A percentile compares a stretch with the other conserved stretches of the same genome.
Evolutionary conservation across 805 yeast genomes (phyloP).

Genomic region (Metschnikowia gelsemii): DNA sequence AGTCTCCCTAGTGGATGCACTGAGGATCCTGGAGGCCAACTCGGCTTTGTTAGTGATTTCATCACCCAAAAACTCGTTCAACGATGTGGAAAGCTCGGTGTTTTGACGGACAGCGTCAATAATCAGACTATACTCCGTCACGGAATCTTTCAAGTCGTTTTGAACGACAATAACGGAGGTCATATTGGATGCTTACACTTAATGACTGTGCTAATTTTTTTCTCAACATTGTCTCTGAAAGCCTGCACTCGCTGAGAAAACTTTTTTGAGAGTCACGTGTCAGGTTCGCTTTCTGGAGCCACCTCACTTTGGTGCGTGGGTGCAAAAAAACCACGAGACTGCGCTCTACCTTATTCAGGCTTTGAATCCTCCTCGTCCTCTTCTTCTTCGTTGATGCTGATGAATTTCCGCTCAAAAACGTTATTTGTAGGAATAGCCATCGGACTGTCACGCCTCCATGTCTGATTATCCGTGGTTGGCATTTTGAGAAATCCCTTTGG

Average conservation of each 20-base stretch:
- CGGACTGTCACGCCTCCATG: constrained; percentile 13
- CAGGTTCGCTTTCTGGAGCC: background rate
- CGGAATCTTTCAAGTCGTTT: constrained; percentile 41
- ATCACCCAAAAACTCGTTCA: constrained; percentile 25
- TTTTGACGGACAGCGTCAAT: constrained; percentile 34
- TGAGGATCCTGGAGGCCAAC: constrained; percentile 29
- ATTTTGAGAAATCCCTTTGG: constrained; percentile 4
- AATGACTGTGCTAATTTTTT: constrained; percentile 3
- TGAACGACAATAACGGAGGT: constrained; percentile 46
- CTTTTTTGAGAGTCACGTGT: constrained; percentile 22
- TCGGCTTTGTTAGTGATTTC: constrained; percentile 30
- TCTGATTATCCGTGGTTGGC: constrained; percentile 6
- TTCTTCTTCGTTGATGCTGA: constrained; percentile 13
- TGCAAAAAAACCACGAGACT: constrained; percentile 13
- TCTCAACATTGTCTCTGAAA: constrained; percentile 2
- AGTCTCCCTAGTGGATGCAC: constrained; percentile 28
- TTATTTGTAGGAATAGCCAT: constrained; percentile 3
- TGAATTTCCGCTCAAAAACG: constrained; percentile 13
- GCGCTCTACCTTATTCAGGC: background rate
- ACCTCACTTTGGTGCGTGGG: constrained; percentile 4
- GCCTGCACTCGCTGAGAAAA: constrained; percentile 20
- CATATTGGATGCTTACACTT: constrained; percentile 24
- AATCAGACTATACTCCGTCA: constrained; percentile 40
- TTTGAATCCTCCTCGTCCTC: constrained; percentile 9
- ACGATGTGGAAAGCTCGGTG: constrained; percentile 29